Percentiles rank a stretch among this genome's conserved stretches.
Evolutionary conservation across 345 rosid species (phyloP).

Genomic region (Viola odorata): DNA sequence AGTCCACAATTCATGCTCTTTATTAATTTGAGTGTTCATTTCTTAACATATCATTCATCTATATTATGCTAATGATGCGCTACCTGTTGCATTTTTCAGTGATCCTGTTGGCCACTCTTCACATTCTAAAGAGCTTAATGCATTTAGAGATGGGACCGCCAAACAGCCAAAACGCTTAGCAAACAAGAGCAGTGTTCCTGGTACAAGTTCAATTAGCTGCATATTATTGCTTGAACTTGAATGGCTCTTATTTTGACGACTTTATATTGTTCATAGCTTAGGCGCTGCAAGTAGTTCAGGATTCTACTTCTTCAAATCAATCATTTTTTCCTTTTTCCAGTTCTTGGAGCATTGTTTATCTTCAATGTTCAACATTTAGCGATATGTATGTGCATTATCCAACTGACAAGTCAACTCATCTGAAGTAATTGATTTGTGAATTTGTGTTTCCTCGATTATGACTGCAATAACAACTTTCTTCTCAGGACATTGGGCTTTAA

Average conservation of each 20-base stretch:
- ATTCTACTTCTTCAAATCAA: not conserved
- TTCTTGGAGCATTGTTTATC: no score
- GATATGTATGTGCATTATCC: no score
- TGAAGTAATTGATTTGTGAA: no score
- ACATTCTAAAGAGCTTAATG: constrained; percentile 19
- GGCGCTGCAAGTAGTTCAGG: not conserved
- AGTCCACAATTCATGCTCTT: not conserved
- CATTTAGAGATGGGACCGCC: constrained; percentile 17
- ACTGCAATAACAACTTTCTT: no score
- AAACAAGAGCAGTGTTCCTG: constrained; percentile 31
- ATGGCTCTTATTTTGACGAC: not conserved
- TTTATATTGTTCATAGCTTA: not conserved
- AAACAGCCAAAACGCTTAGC: constrained; percentile 21
- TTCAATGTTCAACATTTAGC: no score
- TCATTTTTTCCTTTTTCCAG: no score
- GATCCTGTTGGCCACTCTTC: constrained; percentile 15
- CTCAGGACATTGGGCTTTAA: no score
- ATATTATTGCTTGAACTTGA: not conserved
- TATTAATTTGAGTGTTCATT: not conserved
- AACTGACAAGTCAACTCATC: no score
- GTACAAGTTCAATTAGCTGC: constrained; percentile 25
- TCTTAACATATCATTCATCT: no score
- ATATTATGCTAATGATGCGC: not conserved
- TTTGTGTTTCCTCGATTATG: no score
- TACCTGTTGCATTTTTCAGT: constrained; percentile 12